phyloP scores from a whole-genome alignment of 1,284 basidiomycete genomes.

The Ceraceosorus guamensis region DNA sequence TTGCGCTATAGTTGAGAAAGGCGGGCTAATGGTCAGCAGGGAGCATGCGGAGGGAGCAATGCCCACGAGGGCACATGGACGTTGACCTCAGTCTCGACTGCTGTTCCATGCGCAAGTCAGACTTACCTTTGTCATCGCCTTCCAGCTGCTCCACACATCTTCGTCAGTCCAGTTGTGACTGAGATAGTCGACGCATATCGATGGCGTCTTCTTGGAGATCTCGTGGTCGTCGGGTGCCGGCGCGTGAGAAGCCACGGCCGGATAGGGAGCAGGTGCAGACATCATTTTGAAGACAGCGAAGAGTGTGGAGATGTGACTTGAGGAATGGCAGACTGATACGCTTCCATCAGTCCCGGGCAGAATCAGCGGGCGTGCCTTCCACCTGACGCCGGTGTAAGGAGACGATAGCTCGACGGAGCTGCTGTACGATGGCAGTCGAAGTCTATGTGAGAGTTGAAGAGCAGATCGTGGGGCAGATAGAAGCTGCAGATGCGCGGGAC shows the following conservation, averaged over 20 bases:
- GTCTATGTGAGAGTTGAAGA: no score
- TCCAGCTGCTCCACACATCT: constrained; percentile 96
- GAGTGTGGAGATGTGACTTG: no score
- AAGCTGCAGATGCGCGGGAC: no score
- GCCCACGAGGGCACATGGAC: neutral
- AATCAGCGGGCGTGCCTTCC: no score
- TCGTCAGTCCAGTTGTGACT: constrained; percentile 96
- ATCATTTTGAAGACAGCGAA: constrained; percentile 21
- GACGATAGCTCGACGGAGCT: no score
- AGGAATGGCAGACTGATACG: no score
- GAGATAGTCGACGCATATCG: constrained; percentile 61
- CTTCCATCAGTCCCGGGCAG: no score
- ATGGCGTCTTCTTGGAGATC: constrained; percentile 50
- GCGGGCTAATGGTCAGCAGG: neutral
- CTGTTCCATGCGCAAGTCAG: neutral
- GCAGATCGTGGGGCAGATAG: no score
- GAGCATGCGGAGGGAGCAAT: neutral
- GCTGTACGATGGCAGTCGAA: no score
- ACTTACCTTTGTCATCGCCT: constrained; percentile 76
- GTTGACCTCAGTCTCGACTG: neutral
- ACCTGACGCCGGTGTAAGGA: no score
- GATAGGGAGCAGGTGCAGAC: constrained; percentile 45
- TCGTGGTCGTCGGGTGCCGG: constrained; percentile 46
- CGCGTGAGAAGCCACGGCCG: constrained; percentile 34
- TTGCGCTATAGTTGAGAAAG: constrained; percentile 60